Evolutionary conservation across 2,329 filamentous ascomycete species (phyloP).

Genomic region (Botrytis byssoidea): DNA sequence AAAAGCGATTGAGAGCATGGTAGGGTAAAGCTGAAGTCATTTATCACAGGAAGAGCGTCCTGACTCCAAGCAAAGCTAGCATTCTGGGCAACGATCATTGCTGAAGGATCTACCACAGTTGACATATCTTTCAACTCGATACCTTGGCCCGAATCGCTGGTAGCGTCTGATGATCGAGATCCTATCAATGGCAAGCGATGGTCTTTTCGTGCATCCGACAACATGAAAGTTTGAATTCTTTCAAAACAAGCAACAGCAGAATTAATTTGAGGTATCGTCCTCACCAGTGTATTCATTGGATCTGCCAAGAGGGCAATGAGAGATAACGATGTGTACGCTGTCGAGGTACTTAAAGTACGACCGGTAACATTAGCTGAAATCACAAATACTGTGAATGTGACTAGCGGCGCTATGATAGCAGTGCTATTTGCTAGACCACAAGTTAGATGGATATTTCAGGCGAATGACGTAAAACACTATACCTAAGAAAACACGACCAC

Average conservation of each 20-base stretch:
- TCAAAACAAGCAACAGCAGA: slow-evolving; percentile 43
- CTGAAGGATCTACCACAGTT: not conserved
- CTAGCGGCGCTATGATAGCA: slow-evolving; percentile 40
- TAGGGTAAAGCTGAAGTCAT: slow-evolving; percentile 29
- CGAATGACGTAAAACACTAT: not conserved
- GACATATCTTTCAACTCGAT: slow-evolving; percentile 25
- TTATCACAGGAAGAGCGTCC: slow-evolving; percentile 21
- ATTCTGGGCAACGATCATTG: slow-evolving; percentile 31
- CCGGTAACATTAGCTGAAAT: slow-evolving; percentile 36
- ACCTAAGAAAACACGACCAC: slow-evolving; percentile 28
- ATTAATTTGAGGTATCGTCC: slow-evolving; percentile 41
- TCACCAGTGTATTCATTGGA: slow-evolving; percentile 44
- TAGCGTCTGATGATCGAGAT: not conserved
- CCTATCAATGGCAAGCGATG: slow-evolving; percentile 28
- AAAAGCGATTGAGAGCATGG: slow-evolving; percentile 29
- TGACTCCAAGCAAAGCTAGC: slow-evolving; percentile 32
- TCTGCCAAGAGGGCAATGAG: slow-evolving; percentile 43
- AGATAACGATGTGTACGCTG: slow-evolving; percentile 46
- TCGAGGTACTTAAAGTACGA: slow-evolving; percentile 32
- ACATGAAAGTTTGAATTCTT: slow-evolving; percentile 43
- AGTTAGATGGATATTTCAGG: not conserved
- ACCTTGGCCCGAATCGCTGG: not conserved
- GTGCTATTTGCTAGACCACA: slow-evolving; percentile 30
- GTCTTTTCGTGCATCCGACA: slow-evolving; percentile 27
- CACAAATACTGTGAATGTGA: slow-evolving; percentile 44